Evolutionary conservation across 2,329 filamentous ascomycete genomes (phyloP).

Genomic region (Tolypocladium paradoxum): DNA sequence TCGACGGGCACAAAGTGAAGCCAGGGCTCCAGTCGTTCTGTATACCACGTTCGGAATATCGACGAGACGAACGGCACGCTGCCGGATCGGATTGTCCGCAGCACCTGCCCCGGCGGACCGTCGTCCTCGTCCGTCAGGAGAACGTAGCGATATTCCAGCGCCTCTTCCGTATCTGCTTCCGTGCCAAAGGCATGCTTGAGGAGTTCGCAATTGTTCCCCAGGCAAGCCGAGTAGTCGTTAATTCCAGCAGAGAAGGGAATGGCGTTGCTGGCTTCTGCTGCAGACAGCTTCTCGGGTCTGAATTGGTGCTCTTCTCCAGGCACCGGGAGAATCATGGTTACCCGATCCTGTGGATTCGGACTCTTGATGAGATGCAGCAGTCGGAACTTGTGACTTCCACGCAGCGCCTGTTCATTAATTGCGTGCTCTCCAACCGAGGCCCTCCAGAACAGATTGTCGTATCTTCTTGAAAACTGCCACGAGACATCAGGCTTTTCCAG

Average conservation of each 20-base stretch:
- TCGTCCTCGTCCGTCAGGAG: constrained; percentile 62
- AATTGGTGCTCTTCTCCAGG: constrained; percentile 27
- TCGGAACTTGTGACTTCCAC: constrained; percentile 58
- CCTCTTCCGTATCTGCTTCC: constrained; percentile 28
- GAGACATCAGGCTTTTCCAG: constrained; percentile 30
- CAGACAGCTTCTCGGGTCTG: constrained; percentile 43
- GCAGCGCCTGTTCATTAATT: constrained; percentile 43
- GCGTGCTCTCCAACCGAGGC: constrained; percentile 51
- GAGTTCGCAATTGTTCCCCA: constrained; percentile 26
- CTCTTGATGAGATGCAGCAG: constrained; percentile 59
- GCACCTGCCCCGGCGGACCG: constrained; percentile 48
- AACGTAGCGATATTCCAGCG: constrained; percentile 59
- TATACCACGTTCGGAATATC: constrained; percentile 71
- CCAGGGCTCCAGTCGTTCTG: constrained; percentile 64
- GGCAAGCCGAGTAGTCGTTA: constrained; percentile 45
- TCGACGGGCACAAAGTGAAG: constrained; percentile 73
- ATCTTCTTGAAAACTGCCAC: constrained; percentile 47
- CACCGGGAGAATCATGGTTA: constrained; percentile 47
- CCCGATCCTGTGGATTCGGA: constrained; percentile 34
- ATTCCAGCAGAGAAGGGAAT: constrained; percentile 49
- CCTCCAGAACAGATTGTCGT: constrained; percentile 62
- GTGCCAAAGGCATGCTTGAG: constrained; percentile 19
- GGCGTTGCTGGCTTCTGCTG: constrained; percentile 40
- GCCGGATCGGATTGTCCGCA: constrained; percentile 54
- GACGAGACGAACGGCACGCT: constrained; percentile 61